Conservation (phyloP, 2,329 filamentous ascomycete genomes). For the Penicillium thymicola region DNA sequence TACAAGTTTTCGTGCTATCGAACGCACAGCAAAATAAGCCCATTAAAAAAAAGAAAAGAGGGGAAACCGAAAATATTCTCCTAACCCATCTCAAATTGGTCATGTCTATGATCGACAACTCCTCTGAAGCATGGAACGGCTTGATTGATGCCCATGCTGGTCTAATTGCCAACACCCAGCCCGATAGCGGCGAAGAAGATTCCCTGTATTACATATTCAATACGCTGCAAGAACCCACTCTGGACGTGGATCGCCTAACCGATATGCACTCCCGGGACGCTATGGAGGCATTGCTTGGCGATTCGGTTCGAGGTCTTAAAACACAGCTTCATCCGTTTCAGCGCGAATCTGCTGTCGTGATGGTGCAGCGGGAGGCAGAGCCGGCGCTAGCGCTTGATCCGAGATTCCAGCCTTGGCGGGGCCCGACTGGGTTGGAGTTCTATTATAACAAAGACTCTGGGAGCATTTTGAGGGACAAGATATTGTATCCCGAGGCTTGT, state of each 20-base stretch:
- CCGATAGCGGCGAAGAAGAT: slow-evolving; percentile 36
- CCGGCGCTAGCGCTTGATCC: slow-evolving; percentile 68
- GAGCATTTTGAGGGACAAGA: slow-evolving; percentile 61
- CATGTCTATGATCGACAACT: slow-evolving; percentile 41
- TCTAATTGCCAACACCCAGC: slow-evolving; percentile 2
- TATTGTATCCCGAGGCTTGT: slow-evolving; percentile 67
- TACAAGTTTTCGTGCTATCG: slow-evolving; percentile 41
- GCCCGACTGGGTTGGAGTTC: slow-evolving; percentile 62
- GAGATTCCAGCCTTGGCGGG: slow-evolving; percentile 58
- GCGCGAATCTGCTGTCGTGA: slow-evolving; percentile 71
- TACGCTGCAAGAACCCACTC: slow-evolving; percentile 43
- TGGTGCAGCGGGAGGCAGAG: slow-evolving; percentile 76
- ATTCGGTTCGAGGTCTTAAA: slow-evolving; percentile 37
- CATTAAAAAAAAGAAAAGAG: slow-evolving; percentile 2
- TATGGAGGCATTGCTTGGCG: slow-evolving; percentile 37
- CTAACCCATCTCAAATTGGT: slow-evolving; percentile 27
- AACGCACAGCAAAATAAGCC: slow-evolving; percentile 31
- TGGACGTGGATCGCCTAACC: slow-evolving; percentile 29
- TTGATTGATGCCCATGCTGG: slow-evolving; percentile 9
- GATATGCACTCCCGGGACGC: slow-evolving; percentile 34
- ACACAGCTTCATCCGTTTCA: slow-evolving; percentile 76
- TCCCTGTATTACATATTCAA: slow-evolving; percentile 52
- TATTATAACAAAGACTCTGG: slow-evolving; percentile 68
- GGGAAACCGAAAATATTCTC: background rate
- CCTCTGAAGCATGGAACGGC: slow-evolving; percentile 40